Conservation (phyloP, 345 rosid species). For the Cochlearia excelsa region DNA sequence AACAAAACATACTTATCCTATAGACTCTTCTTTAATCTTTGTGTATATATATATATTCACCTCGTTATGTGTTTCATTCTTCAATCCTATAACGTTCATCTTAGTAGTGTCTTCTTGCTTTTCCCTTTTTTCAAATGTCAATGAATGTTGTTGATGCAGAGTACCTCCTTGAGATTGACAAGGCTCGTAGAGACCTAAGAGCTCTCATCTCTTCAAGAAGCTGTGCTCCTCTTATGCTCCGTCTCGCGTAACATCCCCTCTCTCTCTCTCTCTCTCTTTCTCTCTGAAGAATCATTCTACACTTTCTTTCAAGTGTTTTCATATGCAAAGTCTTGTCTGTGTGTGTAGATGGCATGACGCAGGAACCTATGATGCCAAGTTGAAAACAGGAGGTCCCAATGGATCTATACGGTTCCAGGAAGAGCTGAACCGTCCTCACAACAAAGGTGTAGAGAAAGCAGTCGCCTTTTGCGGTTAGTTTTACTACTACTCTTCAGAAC, state of each 20-base stretch:
- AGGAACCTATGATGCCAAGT: conserved; percentile 77
- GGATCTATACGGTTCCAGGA: conserved; percentile 65
- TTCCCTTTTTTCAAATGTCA: conserved; percentile 35
- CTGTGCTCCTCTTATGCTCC: conserved; percentile 89
- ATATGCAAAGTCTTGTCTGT: not conserved
- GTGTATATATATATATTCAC: not conserved
- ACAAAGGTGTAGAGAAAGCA: conserved; percentile 63
- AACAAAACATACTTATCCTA: conserved; percentile 27
- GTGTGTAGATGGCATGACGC: conserved; percentile 71
- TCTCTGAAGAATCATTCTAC: not conserved
- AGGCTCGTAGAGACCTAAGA: conserved; percentile 69
- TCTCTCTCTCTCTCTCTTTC: not conserved
- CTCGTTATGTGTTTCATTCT: not conserved
- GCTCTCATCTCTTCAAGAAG: conserved; percentile 59
- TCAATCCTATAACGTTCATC: conserved; percentile 1
- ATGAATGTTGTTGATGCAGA: conserved; percentile 43
- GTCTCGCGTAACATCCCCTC: conserved; percentile 61
- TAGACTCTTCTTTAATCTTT: not conserved
- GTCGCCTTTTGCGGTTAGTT: conserved; percentile 67
- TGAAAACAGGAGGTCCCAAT: conserved; percentile 82
- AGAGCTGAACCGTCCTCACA: conserved; percentile 50
- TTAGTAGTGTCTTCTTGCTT: not conserved
- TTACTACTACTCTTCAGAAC: not conserved
- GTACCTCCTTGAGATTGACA: conserved; percentile 69
- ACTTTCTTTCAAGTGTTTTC: not conserved